Evolutionary conservation across 805 yeast genomes (phyloP), one percentile per base, ranked within the genome.

Genomic region (Naumovozyma castellii): DNA sequence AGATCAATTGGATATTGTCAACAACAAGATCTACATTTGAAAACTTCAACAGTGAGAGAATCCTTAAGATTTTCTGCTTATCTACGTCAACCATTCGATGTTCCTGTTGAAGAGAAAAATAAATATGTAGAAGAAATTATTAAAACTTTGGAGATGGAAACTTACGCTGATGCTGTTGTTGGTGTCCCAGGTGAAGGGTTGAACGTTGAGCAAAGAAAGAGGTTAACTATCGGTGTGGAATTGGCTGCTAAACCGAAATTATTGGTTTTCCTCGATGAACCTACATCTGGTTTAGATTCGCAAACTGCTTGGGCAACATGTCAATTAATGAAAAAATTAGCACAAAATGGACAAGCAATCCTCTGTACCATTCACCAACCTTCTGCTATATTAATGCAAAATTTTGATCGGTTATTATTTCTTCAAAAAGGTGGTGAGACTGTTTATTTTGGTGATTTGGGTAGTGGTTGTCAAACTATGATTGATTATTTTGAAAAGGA

Each of bases 301-400:
- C 81, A 76, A 58, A 73, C 82, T 33, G 80, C 82, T 10, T 76
- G 80, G 80, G 71, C 81, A 22, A 72, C 76, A 49, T 73, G 78
- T 57, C 70, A 73, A 54, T 66, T 76, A 58, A 68, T 76, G 75
- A 69, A 75, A 58, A 73, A 73, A 48, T 59, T 76, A 44, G 78
- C 81, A 4, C 63, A 69, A 48, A 71, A 71, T 48, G 81, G 81
- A 31, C 80, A 76, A 56, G 80, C 81, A 30, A 75, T 76, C 53
- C 62, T 76, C 55, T 76, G 82, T 67, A 83, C 94, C 19, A 83
- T 83, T 49, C 92, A 83, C 62, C 94, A 83, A 62, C 94, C 94
- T 54, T 83, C 92, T 5, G 88, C 94, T 39, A 69, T 80, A 42
- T 66, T 84, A 54, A 69, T 84, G 64, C 73, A 82, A 54, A 84